phyloP scores from a whole-genome alignment of 2,329 filamentous ascomycete species.

The Aspergillus udagawae region DNA sequence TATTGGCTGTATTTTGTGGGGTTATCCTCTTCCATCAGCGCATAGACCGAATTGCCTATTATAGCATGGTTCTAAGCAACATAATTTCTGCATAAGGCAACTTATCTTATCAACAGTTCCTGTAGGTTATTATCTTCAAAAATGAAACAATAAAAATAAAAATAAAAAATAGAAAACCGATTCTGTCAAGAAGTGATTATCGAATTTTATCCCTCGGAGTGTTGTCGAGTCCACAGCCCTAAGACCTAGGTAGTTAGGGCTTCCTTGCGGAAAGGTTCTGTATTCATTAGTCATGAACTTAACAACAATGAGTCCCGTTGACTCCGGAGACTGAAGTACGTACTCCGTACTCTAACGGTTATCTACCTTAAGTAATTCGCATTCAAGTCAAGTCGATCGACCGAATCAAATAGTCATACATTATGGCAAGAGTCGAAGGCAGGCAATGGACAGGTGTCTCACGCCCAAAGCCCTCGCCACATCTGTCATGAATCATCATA shows the following conservation, averaged over 20 bases:
- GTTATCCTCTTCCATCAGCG: constrained; percentile 4
- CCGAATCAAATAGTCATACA: too few species aligned
- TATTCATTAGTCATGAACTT: not conserved
- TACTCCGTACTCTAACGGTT: not conserved
- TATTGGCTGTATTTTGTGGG: constrained; percentile 16
- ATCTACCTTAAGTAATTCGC: not conserved
- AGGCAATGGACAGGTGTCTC: too few species aligned
- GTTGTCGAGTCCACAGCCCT: not conserved
- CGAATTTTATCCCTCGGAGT: not conserved
- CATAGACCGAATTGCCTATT: not conserved
- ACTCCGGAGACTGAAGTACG: not conserved
- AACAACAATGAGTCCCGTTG: not conserved
- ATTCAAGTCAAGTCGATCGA: not conserved
- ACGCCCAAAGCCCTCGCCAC: not conserved
- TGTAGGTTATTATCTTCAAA: not conserved
- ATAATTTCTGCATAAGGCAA: not conserved
- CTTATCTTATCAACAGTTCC: not conserved
- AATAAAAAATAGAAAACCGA: not conserved
- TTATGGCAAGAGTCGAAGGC: too few species aligned
- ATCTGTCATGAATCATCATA: not conserved
- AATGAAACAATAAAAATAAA: not conserved
- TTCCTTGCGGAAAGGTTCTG: not conserved
- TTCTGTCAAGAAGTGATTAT: not conserved
- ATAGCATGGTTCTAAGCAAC: not conserved
- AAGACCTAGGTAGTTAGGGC: not conserved